Base-by-base conservation (phyloP, 495 filamentous ascomycete genomes). In the Tuber melanosporum region DNA sequence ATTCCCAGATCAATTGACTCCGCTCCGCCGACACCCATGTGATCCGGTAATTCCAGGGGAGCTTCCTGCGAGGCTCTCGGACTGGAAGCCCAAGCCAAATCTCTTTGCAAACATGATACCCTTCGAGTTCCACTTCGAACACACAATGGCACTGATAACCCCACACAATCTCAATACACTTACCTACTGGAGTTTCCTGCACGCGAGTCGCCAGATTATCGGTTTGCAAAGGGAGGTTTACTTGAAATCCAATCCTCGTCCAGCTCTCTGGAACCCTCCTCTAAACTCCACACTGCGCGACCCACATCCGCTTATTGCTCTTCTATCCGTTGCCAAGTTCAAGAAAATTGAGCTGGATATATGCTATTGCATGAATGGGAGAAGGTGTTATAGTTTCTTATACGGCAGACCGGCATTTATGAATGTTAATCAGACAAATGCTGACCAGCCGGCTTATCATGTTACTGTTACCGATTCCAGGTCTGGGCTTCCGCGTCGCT, bases 261-360 rank as follows among this genome's bases (percentile, higher is more conserved):
- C 20, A 3, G 10, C 3, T 1, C 17, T 42, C 9, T 82, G 80
- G 80, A 32, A 57, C 3, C 73, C 81, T 0, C 81, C 80, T 3
- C 22, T 44, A 12, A 72, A 73, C 22, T 81, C 81, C 5, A 36
- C 14, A 0, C 44, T 83, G 1, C 72, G 73, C 1, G 81, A 83
- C 15, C 75, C 77, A 2, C 78, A 83, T 41, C 81, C 81, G 5
- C 44, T 83, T 8, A 78, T 82, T 26, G 73, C 78, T 19, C 52
- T 83, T 12, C n/a, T 83, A 5, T 32, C 70, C 0, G 36, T 80
- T 14, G 71, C 75, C 3, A 78, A 72, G 32, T 82, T 74, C 41
- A 46, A 74, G 5, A 41, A 52, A 0, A 75, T 83, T 36, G 45
- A 70, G 26, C 49, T 80, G 2, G 81, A 83, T 45, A 49, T 78